Evolutionary conservation across 495 filamentous ascomycete genomes (phyloP).

Genomic region (Penicillium odoratum): DNA sequence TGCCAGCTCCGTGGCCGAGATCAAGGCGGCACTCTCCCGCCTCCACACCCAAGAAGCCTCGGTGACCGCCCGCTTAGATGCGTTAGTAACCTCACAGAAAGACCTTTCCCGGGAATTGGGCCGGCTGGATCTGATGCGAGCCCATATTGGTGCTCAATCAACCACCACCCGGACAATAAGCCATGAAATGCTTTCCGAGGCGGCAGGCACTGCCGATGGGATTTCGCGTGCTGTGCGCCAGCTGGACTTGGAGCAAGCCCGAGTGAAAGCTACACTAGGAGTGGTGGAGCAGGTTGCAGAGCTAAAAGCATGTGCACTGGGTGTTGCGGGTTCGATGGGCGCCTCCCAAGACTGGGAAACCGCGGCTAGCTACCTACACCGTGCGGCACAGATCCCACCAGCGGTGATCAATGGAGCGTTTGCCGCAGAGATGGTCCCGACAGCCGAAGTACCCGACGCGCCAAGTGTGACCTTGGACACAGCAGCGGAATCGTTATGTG

Average conservation of each 20-base stretch:
- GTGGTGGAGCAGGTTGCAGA: constrained; percentile 96
- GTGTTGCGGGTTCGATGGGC: constrained; percentile 95
- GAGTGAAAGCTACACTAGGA: constrained; percentile 83
- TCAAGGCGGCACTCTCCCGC: constrained; percentile 70
- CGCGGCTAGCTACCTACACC: constrained; percentile 82
- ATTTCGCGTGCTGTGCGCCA: constrained; percentile 82
- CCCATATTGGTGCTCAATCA: constrained; percentile 84
- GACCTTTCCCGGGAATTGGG: constrained; percentile 80
- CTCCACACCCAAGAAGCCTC: constrained; percentile 74
- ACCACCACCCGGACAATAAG: constrained; percentile 79
- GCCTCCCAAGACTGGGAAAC: constrained; percentile 98
- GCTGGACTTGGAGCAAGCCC: constrained; percentile 85
- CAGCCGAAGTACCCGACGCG: constrained; percentile 89
- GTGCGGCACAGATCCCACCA: constrained; percentile 75
- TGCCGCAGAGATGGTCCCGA: constrained; percentile 89
- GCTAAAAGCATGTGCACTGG: constrained; percentile 92
- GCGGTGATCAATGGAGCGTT: constrained; percentile 82
- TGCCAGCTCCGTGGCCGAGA: constrained; percentile 72
- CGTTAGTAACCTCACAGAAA: constrained; percentile 74
- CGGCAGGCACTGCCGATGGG: constrained; percentile 80
- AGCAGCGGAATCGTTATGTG: constrained; percentile 83
- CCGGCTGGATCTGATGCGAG: constrained; percentile 87
- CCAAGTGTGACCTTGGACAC: constrained; percentile 84
- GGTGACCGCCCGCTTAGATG: constrained; percentile 72
- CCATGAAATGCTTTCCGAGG: constrained; percentile 82